Conservation (phyloP, 73 alveolate species). For the Symbiodinium natans region DNA sequence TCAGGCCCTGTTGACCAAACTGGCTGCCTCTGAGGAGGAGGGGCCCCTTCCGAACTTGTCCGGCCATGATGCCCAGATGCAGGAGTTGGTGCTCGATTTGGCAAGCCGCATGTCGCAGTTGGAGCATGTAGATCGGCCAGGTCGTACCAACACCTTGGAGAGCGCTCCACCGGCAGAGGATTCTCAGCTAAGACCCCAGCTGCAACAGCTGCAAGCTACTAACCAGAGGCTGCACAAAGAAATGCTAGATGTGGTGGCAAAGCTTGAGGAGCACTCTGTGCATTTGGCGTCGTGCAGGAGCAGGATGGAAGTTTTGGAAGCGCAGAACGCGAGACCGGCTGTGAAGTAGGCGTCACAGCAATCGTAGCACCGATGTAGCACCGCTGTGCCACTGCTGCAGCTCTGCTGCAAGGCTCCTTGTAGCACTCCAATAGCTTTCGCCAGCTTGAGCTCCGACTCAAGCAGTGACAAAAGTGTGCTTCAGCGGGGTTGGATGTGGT, state of each 20-base stretch:
- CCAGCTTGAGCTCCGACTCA: no score
- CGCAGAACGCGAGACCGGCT: background rate
- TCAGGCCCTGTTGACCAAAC: background rate
- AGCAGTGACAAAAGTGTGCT: no score
- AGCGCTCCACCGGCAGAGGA: background rate
- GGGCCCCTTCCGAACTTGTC: background rate
- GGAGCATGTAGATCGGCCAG: background rate
- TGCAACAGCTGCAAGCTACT: slow-evolving; percentile 26
- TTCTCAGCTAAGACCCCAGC: background rate
- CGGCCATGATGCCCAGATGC: background rate
- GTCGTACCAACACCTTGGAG: background rate
- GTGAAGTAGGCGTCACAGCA: background rate
- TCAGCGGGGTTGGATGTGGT: no score
- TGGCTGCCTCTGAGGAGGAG: background rate
- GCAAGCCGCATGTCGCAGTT: background rate
- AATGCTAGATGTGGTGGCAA: slow-evolving; percentile 20
- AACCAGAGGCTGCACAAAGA: slow-evolving; percentile 57
- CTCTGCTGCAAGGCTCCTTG: no score
- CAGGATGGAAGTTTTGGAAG: slow-evolving; percentile 61
- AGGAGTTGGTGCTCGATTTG: background rate
- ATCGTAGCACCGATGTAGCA: background rate
- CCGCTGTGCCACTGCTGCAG: no score
- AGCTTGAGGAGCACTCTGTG: slow-evolving; percentile 61
- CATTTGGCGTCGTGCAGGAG: slow-evolving; percentile 30
- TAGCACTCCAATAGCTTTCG: no score